These are phyloP conservation scores for Acacia pycnantha DNA, from an alignment of 331 rosid species.

Conservation along the genomic window DNA sequence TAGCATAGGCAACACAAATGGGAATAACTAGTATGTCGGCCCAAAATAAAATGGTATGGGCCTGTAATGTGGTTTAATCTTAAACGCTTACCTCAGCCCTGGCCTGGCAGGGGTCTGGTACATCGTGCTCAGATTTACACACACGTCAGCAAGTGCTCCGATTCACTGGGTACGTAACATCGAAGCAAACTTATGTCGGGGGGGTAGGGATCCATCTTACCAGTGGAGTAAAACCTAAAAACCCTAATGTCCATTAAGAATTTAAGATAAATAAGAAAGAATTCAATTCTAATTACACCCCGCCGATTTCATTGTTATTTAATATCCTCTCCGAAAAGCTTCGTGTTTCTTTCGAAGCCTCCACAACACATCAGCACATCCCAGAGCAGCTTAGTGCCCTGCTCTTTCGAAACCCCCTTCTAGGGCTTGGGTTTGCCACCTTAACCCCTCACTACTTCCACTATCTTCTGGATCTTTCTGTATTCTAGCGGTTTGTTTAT, in stretches of 20 bases:
- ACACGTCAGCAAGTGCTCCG: neutral
- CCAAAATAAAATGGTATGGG: neutral
- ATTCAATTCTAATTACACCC: neutral
- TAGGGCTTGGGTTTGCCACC: conserved; percentile 49
- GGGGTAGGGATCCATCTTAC: neutral
- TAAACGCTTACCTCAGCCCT: neutral
- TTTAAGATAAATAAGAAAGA: neutral
- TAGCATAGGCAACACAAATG: neutral
- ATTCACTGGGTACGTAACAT: too few species aligned
- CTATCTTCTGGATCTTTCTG: neutral
- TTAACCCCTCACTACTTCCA: neutral
- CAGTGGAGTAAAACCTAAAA: neutral
- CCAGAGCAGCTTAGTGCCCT: conserved; percentile 24
- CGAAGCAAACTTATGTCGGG: neutral
- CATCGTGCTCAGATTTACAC: neutral
- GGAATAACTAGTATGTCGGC: neutral
- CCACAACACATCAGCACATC: neutral
- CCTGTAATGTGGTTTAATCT: neutral
- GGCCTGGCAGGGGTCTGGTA: too few species aligned
- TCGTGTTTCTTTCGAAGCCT: conserved; percentile 24
- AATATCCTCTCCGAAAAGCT: conserved; percentile 16
- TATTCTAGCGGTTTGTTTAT: neutral
- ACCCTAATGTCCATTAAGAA: neutral
- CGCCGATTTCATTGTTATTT: neutral
- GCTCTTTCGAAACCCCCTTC: conserved; percentile 34